Evolutionary conservation across 2,329 filamentous ascomycete species (phyloP), one percentile per base, ranked within the genome.

Genomic region (Epichloe bromicola): DNA sequence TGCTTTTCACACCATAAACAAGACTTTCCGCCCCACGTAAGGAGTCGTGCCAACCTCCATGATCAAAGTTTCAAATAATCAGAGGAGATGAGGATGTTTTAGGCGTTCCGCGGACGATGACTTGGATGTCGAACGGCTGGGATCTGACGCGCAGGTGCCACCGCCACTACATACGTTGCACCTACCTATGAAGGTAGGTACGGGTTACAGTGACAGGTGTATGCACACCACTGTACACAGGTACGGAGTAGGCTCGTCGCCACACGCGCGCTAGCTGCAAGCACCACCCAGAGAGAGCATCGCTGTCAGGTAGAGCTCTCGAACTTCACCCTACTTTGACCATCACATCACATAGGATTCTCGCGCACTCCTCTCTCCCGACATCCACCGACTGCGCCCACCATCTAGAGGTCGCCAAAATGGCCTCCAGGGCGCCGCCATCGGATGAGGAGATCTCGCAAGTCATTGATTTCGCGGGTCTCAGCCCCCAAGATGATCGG

Each of bases 391-490:
- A 47, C 43, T 26, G 33, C 42, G 48, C 51, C 37, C 19, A 19
- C 34, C 36, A 34, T 48, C 23, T 19, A 34, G 44, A 34, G 44
- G 51, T 43, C 44, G 52, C 50, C 46, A 42, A 57, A 34, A 67
- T 67, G 65, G 60, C 63, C 33, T 59, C 63, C 48, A 59, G 57
- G 57, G 68, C 69, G 30, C 66, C 67, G 30, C 68, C 68, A 19
- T 62, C 64, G 19, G 64, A 70, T 44, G 62, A 61, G 2, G 60
- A 67, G 39, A 65, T 74, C 55, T 57, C 52, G 51, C 59, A 63
- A 38, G 68, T 74, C 57, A 65, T 70, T 52, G 72, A 74, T 46
- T 68, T 74, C 56, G 63, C 67, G 5, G 57, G 60, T 37, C 65
- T 73, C 33, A 55, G 66, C 51, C 59, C 58, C 5, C 45, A 58